phyloP scores from a whole-genome alignment of 306 rosid species.

The Inga leiocalycina region DNA sequence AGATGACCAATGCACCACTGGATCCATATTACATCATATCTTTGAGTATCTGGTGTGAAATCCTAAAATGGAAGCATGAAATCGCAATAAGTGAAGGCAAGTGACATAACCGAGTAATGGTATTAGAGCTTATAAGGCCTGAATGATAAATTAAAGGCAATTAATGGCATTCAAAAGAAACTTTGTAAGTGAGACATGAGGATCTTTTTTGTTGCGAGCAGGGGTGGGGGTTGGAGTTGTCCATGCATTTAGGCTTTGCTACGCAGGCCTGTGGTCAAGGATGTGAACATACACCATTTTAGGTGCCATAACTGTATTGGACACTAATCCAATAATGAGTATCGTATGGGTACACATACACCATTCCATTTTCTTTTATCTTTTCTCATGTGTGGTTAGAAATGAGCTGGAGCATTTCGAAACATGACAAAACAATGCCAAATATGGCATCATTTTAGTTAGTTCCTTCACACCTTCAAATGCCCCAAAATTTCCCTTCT shows the following conservation, averaged over 20 bases:
- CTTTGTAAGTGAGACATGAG: neutral
- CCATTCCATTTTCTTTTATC: neutral
- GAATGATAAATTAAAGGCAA: neutral
- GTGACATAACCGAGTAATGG: neutral
- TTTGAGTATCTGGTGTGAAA: conserved; percentile 81
- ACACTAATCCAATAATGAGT: neutral
- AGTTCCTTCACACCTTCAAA: neutral
- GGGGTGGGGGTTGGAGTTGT: neutral
- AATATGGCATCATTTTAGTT: neutral
- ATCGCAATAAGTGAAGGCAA: conserved; percentile 29
- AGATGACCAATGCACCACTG: conserved; percentile 99
- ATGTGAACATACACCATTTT: neutral
- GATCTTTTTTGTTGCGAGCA: neutral
- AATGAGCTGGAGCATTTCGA: neutral
- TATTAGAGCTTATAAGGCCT: neutral
- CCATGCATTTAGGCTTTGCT: neutral
- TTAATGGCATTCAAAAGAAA: neutral
- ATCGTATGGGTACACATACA: neutral
- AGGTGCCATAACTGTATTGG: neutral
- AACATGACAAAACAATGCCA: neutral
- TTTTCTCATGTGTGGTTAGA: neutral
- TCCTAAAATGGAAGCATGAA: conserved; percentile 53
- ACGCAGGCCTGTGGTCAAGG: neutral
- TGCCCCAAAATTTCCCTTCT: neutral
- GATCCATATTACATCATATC: conserved; percentile 96